Evolutionary conservation across 331 rosid species (phyloP).

Genomic region (Acacia pycnantha): DNA sequence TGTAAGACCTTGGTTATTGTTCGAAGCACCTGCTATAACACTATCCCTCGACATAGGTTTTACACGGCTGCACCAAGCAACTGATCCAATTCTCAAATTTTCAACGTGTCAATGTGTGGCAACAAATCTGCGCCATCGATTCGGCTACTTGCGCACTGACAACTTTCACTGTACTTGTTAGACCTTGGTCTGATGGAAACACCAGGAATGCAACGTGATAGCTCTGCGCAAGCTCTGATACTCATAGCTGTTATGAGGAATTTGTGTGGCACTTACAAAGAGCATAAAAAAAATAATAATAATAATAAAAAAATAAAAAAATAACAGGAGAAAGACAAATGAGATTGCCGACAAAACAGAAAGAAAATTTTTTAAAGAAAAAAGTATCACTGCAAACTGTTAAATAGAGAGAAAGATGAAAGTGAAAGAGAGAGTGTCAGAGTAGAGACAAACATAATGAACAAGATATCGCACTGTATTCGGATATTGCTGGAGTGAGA

Average conservation of each 20-base stretch:
- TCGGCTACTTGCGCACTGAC: background rate
- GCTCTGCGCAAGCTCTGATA: conserved; percentile 28
- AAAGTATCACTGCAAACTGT: background rate
- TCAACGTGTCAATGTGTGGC: background rate
- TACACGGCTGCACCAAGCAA: background rate
- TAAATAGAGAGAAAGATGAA: background rate
- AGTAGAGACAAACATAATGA: background rate
- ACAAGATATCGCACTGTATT: background rate
- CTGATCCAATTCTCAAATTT: conserved; percentile 1
- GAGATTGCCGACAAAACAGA: background rate
- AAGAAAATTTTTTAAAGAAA: too few relatives aligned
- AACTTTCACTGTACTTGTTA: background rate
- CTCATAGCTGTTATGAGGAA: conserved; percentile 27
- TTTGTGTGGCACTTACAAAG: background rate
- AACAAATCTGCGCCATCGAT: background rate
- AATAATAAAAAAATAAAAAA: too few relatives aligned
- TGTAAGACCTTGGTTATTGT: conserved; percentile 44
- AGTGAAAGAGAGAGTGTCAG: too few relatives aligned
- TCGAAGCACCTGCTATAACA: background rate
- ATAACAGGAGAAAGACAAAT: background rate
- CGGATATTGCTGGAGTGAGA: background rate
- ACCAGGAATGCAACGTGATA: conserved; percentile 15
- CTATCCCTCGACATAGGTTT: conserved; percentile 25
- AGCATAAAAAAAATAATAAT: background rate
- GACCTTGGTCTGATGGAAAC: conserved; percentile 15